phyloP scores from a whole-genome alignment of 345 rosid species.

The Bruguiera gymnorhiza region DNA sequence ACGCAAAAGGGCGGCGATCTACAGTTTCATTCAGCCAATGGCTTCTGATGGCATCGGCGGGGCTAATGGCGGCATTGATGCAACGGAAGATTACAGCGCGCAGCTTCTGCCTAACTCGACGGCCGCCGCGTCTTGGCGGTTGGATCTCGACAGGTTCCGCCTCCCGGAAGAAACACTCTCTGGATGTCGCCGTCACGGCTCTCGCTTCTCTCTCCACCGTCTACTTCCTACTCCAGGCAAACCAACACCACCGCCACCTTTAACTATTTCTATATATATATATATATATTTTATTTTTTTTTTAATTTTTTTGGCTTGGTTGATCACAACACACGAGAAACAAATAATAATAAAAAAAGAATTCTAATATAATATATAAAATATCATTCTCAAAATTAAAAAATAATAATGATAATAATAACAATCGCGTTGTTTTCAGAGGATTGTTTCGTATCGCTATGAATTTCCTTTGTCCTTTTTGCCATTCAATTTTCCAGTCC shows the following conservation, averaged over 20 bases:
- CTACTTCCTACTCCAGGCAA: conserved; percentile 6
- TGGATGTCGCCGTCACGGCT: neutral
- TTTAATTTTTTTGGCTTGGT: neutral
- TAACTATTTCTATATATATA: too few relatives aligned
- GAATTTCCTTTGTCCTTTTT: too few relatives aligned
- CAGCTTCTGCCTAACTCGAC: conserved; percentile 2
- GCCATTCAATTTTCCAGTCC: too few relatives aligned
- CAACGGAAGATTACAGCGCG: neutral
- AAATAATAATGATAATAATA: too few relatives aligned
- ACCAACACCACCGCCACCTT: neutral
- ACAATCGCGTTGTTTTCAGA: too few relatives aligned
- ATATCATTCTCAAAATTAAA: too few relatives aligned
- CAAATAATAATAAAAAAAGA: too few relatives aligned
- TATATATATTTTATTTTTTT: too few relatives aligned
- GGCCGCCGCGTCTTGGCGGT: neutral
- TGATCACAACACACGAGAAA: too few relatives aligned
- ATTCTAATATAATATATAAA: too few relatives aligned
- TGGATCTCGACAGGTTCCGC: conserved; percentile 12
- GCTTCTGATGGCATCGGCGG: neutral
- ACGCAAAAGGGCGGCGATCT: neutral
- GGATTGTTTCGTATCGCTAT: too few relatives aligned
- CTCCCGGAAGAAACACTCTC: neutral
- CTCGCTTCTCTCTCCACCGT: neutral
- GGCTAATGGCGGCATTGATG: neutral
- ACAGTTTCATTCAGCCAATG: neutral